Base-by-base conservation (phyloP, 2,329 filamentous ascomycete species). In the Cladophialophora immunda region DNA sequence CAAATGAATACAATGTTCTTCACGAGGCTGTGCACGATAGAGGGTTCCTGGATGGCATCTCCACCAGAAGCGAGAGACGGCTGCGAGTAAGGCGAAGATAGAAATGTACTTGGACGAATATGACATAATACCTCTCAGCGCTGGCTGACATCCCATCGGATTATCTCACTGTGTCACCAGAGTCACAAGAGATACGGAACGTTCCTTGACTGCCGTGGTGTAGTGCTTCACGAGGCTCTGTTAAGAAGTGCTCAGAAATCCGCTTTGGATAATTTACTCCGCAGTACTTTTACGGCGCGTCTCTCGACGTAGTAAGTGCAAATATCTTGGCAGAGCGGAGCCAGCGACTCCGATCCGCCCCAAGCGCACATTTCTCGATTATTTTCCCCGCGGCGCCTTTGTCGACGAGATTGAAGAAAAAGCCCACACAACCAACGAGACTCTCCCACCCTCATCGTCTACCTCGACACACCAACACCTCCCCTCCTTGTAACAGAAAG, bases 351-450 rank as follows among this genome's bases (percentile, higher is more conserved):
- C 45, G 45, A 50, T 22, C 45, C 45, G 17, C 36, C 5, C n/a
- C 8, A 22, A 50, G 13, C 45, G 45, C 45, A 50, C 45, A 50
- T 50, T 50, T 50, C n/a, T 22, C 19, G 22, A 50, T 50, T 50
- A 50, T 50, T 50, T 50, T 50, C 45, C 45, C 45, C 45, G 19
- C 45, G 19, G 8, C 19, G 45, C 45, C 19, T 25, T 25, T 25
- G 22, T 50, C 19, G 45, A 50, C 45, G 45, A 50, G 45, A 50
- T 27, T 50, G 45, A 50, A 50, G 5, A 41, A 41, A 17, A 41
- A n/a, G 3, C 3, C 32, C 36, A 5, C 17, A 41, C 11, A 13
- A 50, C 19, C 41, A 2, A 50, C 45, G 45, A 50, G 15, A n/a
- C 19, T 50, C 45, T 15, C 3, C 19, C 9, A 50, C 45, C 41